Conservation (phyloP, 108 stramenopile genomes). For the Cyclotella kingstonii region DNA sequence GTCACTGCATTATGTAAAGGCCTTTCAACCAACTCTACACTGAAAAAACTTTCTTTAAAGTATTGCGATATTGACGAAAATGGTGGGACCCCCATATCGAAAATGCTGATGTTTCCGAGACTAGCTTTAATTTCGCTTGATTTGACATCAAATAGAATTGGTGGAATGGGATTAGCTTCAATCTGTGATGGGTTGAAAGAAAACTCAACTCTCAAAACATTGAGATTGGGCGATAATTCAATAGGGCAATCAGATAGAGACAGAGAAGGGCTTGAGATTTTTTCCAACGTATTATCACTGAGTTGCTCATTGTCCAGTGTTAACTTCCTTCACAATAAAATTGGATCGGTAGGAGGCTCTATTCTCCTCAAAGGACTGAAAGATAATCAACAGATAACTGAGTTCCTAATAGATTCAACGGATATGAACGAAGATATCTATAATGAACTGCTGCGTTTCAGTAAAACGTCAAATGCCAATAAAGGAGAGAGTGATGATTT, state of each 20-base stretch:
- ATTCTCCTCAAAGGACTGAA: slow-evolving; percentile 15
- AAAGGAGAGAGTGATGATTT: slow-evolving; percentile 9
- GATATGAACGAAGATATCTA: slow-evolving; percentile 24
- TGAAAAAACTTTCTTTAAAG: slow-evolving; percentile 49
- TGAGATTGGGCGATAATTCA: slow-evolving; percentile 47
- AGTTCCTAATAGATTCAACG: slow-evolving; percentile 24
- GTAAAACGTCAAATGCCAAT: slow-evolving; percentile 4
- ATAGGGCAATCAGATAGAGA: slow-evolving; percentile 39
- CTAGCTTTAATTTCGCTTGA: slow-evolving; percentile 34
- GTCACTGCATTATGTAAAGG: slow-evolving; percentile 52
- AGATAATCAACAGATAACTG: slow-evolving; percentile 25
- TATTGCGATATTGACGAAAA: slow-evolving; percentile 49
- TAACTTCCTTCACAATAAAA: slow-evolving; percentile 54
- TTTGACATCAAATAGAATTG: slow-evolving; percentile 41
- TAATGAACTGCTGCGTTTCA: slow-evolving; percentile 22
- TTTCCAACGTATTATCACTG: slow-evolving; percentile 25
- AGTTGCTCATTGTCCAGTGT: slow-evolving; percentile 26
- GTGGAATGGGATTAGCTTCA: slow-evolving; percentile 35
- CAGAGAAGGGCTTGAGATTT: slow-evolving; percentile 23
- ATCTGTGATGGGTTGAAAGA: slow-evolving; percentile 37
- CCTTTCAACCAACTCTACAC: slow-evolving; percentile 50
- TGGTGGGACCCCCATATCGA: slow-evolving; percentile 40
- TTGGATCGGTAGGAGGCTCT: slow-evolving; percentile 33
- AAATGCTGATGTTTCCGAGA: slow-evolving; percentile 43
- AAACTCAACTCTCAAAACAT: slow-evolving; percentile 37